Percentiles rank a stretch among this genome's conserved stretches.
Evolutionary conservation across 2,329 filamentous ascomycete genomes (phyloP).

Genomic region (Pseudogymnoascus sp.): DNA sequence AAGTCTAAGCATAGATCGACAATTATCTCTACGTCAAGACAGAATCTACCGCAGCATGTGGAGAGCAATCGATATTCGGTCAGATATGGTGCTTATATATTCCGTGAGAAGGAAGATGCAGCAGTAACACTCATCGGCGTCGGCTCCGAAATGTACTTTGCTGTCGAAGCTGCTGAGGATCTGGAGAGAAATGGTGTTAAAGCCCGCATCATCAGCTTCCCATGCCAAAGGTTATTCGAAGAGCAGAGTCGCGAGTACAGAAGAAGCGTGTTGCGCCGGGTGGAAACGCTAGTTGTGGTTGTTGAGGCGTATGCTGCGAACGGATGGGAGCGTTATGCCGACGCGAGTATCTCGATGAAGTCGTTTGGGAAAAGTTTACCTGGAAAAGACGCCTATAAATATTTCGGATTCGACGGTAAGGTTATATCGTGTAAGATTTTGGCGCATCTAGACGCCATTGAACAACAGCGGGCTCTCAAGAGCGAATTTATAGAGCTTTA

Average conservation of each 20-base stretch:
- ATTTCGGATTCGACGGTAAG: neutral
- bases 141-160: neutral
- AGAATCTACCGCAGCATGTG: neutral
- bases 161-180: neutral
- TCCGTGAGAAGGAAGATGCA: neutral
- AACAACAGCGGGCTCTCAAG: too few relatives aligned
- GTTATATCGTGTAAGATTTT: neutral
- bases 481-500: too few relatives aligned
- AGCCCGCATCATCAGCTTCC: neutral
- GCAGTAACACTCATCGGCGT: neutral
- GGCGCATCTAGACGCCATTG: too few relatives aligned
- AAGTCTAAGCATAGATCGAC: neutral
- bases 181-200: neutral
- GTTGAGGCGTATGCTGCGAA: neutral
- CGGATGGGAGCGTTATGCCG: neutral
- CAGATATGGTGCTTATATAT: neutral
- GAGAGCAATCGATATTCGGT: neutral
- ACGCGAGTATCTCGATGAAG: neutral
- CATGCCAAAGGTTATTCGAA: neutral
- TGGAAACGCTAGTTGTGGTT: neutral
- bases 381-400: neutral
- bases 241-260: neutral
- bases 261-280: neutral
- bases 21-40: neutral
- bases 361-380: neutral